phyloP scores from a whole-genome alignment of 805 yeast species.

The Wickerhamomyces bovis region DNA sequence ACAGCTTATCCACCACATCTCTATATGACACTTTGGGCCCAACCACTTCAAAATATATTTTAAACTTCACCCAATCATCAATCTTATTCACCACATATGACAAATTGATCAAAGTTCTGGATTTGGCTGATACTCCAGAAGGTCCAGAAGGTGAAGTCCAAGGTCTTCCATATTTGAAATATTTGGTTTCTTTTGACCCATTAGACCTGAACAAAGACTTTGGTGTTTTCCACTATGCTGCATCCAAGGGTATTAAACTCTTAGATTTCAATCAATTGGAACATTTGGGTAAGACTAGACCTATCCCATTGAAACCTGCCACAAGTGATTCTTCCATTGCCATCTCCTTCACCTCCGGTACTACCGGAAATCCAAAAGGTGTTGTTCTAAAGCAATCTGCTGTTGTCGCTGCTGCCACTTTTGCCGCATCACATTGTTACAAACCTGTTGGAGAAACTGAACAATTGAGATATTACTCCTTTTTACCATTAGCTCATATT shows the following conservation, averaged over 20 bases:
- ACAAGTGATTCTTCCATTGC: slow-evolving; percentile 36
- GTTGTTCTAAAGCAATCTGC: slow-evolving; percentile 42
- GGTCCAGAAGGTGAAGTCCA: slow-evolving; percentile 9
- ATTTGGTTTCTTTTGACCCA: slow-evolving; percentile 42
- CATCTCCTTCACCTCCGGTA: slow-evolving; percentile 56
- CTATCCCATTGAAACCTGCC: slow-evolving; percentile 31
- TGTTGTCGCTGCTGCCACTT: slow-evolving; percentile 33
- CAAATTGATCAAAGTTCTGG: slow-evolving; percentile 23
- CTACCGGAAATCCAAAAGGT: slow-evolving; percentile 61
- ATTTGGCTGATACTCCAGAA: slow-evolving; percentile 6
- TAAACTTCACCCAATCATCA: slow-evolving; percentile 9
- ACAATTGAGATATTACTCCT: slow-evolving; percentile 31
- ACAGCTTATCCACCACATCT: slow-evolving; percentile 5
- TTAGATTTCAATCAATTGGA: slow-evolving; percentile 34
- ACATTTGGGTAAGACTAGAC: slow-evolving; percentile 33
- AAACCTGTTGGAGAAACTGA: slow-evolving; percentile 17
- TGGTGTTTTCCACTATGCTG: slow-evolving; percentile 21
- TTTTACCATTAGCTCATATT: slow-evolving; percentile 54
- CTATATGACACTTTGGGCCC: slow-evolving; percentile 10
- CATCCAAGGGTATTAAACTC: slow-evolving; percentile 25
- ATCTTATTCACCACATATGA: slow-evolving; percentile 27
- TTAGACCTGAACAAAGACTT: slow-evolving; percentile 29
- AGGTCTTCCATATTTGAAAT: slow-evolving; percentile 31
- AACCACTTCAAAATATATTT: slow-evolving; percentile 7
- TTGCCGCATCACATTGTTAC: slow-evolving; percentile 4